Conservation (phyloP, 148 eudicot genomes). For the Gaultheria prostrata region DNA sequence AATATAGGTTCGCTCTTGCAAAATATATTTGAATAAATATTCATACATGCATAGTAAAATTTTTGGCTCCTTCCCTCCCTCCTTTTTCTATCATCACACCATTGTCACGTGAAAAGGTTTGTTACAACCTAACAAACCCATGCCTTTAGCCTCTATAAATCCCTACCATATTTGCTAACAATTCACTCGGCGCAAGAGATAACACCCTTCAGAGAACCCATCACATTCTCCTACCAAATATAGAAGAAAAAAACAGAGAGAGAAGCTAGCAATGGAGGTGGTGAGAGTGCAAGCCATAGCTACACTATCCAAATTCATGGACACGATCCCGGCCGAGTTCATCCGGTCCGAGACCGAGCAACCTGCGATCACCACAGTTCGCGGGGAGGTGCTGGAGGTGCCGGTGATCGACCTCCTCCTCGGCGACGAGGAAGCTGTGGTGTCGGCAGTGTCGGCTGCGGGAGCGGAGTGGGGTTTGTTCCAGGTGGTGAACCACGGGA, state of each 20-base stretch:
- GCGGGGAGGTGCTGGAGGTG: constrained; percentile 37
- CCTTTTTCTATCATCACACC: not conserved
- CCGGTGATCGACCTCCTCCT: constrained; percentile 50
- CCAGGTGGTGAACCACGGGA: constrained; percentile 64
- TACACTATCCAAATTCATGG: constrained; percentile 25
- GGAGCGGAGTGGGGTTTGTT: constrained; percentile 58
- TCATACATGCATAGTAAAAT: no score
- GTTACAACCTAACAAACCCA: not conserved
- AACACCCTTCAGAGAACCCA: not conserved
- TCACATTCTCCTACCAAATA: not conserved
- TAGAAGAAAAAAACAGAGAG: not conserved
- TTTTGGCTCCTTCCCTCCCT: not conserved
- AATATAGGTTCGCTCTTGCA: no score
- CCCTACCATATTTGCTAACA: no score
- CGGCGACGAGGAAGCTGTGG: constrained; percentile 27
- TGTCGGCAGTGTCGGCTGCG: constrained; percentile 36
- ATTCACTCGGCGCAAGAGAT: not conserved
- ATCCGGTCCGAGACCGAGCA: constrained; percentile 59
- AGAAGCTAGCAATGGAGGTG: constrained; percentile 36
- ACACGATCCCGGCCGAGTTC: constrained; percentile 51
- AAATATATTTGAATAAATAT: no score
- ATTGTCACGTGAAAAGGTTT: not conserved
- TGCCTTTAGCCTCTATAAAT: not conserved
- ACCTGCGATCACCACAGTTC: constrained; percentile 45
- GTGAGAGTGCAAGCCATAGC: constrained; percentile 66